Percentiles rank a stretch among this genome's conserved stretches.
phyloP scores from a whole-genome alignment of 1,284 basidiomycete species.

The Microstroma glucosiphilum region DNA sequence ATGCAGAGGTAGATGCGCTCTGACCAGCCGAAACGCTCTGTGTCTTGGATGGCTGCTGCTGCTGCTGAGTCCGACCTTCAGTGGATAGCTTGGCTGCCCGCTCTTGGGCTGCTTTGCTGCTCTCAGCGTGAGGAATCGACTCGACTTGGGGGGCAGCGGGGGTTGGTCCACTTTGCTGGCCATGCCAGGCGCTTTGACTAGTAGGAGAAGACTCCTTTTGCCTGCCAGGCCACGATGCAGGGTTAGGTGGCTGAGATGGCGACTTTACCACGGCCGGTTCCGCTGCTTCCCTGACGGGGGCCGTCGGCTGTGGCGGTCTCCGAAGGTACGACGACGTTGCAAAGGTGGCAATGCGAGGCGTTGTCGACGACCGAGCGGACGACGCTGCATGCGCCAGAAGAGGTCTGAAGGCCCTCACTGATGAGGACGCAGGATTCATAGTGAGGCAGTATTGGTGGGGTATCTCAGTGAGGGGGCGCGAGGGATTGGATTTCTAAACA shows the following conservation, averaged over 20 bases:
- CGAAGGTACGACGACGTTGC: too few relatives aligned
- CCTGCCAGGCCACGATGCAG: background rate
- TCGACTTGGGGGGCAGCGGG: too few relatives aligned
- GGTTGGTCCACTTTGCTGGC: too few relatives aligned
- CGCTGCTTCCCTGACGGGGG: background rate
- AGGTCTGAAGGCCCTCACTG: too few relatives aligned
- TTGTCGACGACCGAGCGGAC: too few relatives aligned
- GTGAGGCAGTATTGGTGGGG: too few relatives aligned
- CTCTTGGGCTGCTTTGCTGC: constrained; percentile 8
- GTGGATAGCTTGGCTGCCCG: constrained; percentile 8
- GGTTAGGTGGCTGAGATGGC: background rate
- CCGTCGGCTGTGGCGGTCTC: background rate
- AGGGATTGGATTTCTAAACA: too few relatives aligned
- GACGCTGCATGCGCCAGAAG: too few relatives aligned
- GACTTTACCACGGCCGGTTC: constrained; percentile 1
- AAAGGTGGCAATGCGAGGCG: too few relatives aligned
- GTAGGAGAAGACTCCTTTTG: background rate
- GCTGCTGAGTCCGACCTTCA: constrained; percentile 8
- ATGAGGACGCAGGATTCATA: too few relatives aligned
- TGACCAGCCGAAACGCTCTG: constrained; percentile 21
- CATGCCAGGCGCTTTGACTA: too few relatives aligned
- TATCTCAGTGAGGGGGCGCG: too few relatives aligned
- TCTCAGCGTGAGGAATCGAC: background rate
- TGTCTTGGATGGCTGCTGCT: background rate
- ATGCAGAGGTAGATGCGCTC: background rate